Evolutionary conservation across 257 asterid genomes (phyloP).

Genomic region (Orobanche coerulescens): DNA sequence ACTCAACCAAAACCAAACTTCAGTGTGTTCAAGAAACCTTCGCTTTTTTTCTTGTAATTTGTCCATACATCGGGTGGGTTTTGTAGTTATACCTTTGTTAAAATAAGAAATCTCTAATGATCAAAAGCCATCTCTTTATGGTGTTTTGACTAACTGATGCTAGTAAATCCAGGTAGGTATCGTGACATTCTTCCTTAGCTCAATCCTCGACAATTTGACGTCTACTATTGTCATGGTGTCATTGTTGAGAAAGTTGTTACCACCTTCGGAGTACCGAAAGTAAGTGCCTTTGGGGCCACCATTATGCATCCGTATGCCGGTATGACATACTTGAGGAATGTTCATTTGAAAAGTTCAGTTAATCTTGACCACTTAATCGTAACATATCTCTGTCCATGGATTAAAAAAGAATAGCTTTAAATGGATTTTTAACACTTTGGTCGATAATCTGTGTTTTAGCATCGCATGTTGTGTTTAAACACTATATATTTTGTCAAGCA

Average conservation of each 20-base stretch:
- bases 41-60: no score
- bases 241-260: conserved; percentile 82
- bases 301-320: background rate
- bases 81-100: conserved; percentile 14
- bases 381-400: no score
- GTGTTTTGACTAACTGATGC: conserved; percentile 21
- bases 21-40: no score
- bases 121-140: background rate
- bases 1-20: no score
- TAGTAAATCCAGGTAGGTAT: conserved; percentile 66
- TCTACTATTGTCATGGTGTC: conserved; percentile 99
- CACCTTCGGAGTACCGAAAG: conserved; percentile 94
- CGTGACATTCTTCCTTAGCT: conserved; percentile 88
- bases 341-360: background rate
- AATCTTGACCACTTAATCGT: background rate
- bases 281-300: conserved; percentile 36
- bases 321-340: background rate
- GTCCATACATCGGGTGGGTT: no score
- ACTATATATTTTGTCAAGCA: background rate
- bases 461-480: background rate
- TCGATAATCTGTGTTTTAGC: background rate
- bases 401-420: background rate
- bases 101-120: background rate
- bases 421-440: background rate
- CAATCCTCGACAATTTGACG: conserved; percentile 92